Base-by-base conservation (phyloP, 2,329 filamentous ascomycete species). In the Aspergillus niger region DNA sequence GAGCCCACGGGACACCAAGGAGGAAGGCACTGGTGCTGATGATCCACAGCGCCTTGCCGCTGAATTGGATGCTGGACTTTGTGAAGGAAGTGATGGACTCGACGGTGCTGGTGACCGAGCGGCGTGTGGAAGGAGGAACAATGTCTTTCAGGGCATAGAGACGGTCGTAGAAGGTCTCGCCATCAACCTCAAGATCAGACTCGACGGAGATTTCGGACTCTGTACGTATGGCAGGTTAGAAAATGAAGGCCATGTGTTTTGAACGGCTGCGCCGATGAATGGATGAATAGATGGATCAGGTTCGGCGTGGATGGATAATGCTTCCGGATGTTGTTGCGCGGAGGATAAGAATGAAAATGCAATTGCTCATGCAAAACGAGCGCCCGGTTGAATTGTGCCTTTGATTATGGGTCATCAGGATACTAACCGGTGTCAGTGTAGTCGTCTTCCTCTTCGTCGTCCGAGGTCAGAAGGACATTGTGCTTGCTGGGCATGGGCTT, bases 11-110 rank as follows among this genome's bases (percentile, higher is more conserved):
- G 55, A 98, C 92, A 70, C 92, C 93, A 65, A 98, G 81, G 75
- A 99, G 82, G 74, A 99, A 85, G 62, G 91, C 92, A 63, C 90
- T 93, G 66, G 93, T 97, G 79, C 89, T 92, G 61, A 99, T 82
- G 58, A 97, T 88, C 92, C 92, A 99, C 69, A 96, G 83, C 58
- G 91, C 87, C 82, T 94, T 95, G 70, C 94, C 93, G 70, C 89
- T 86, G 76, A 96, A 90, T 62, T 73, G 79, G 71, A 80, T 73
- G 72, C 76, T 81, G 70, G 76, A 78, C 67, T 74, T 77, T 62
- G 77, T 75, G 62, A 79, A 79, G 54, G 75, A 76, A 65, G 75
- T 77, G 72, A 80, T 70, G 64, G 77, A 70, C 47, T 77, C 79
- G 69, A 81, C 77, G 63, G 83, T 86, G 80, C 81, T 85, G 67